A percentile compares a stretch with the other conserved stretches of the same genome.
phyloP scores from a whole-genome alignment of 768 basidiomycete species.

The Lenzites betulinus region DNA sequence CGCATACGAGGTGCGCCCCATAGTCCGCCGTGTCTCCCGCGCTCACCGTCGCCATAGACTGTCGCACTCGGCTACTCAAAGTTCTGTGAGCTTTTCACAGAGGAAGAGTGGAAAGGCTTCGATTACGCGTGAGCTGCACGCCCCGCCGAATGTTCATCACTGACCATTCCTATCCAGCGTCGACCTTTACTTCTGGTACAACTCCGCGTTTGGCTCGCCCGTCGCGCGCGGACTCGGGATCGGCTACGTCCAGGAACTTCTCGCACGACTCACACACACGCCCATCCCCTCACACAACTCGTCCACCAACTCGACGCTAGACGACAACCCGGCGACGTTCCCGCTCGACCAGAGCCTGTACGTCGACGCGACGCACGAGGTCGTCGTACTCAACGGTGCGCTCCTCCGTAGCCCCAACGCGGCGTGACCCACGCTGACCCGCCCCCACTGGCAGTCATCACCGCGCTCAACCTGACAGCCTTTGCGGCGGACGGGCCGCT shows the following conservation, averaged over 20 bases:
- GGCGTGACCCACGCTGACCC: background rate
- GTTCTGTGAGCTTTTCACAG: slow-evolving; percentile 89
- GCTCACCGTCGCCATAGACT: slow-evolving; percentile 48
- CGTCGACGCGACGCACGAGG: slow-evolving; percentile 90
- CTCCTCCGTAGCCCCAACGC: background rate
- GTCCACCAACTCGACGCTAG: slow-evolving; percentile 82
- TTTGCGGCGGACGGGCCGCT: slow-evolving; percentile 75
- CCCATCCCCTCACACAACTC: slow-evolving; percentile 72
- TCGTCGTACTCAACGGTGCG: slow-evolving; percentile 81
- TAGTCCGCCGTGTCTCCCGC: background rate
- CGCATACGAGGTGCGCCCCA: slow-evolving; percentile 69
- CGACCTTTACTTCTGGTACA: slow-evolving; percentile 66
- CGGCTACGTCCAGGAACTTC: slow-evolving; percentile 80
- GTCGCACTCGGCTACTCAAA: slow-evolving; percentile 92
- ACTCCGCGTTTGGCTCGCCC: slow-evolving; percentile 80
- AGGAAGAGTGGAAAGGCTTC: slow-evolving; percentile 93
- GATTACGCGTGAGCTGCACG: slow-evolving; percentile 77
- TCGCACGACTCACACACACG: slow-evolving; percentile 80
- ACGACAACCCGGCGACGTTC: slow-evolving; percentile 68
- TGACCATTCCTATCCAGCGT: no score
- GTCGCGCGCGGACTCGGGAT: slow-evolving; percentile 74
- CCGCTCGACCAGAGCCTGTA: slow-evolving; percentile 74
- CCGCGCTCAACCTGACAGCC: slow-evolving; percentile 79
- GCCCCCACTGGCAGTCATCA: slow-evolving; percentile 55
- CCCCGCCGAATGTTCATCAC: no score